Evolutionary conservation across 805 yeast species (phyloP).

Genomic region (Candida xyloterini): DNA sequence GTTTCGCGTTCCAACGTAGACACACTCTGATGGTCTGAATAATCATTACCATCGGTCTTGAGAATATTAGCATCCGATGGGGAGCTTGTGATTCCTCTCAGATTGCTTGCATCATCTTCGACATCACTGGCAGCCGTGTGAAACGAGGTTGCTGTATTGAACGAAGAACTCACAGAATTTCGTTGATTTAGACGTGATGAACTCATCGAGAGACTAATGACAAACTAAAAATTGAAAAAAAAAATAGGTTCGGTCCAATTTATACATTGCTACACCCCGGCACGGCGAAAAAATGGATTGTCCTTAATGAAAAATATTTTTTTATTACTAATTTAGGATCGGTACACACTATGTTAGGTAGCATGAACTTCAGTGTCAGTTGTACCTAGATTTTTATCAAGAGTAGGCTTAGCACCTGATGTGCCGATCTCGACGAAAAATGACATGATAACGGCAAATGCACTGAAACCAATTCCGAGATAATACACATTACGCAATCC

Average conservation of each 20-base stretch:
- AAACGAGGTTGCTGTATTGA: conserved; percentile 14
- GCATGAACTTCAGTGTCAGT: no score
- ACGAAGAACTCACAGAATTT: conserved; percentile 15
- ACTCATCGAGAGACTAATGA: no score
- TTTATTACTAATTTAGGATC: no score
- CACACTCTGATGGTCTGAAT: not conserved
- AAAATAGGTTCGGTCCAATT: not conserved
- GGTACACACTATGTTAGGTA: no score
- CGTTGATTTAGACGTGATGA: conserved; percentile 1
- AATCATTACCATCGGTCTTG: not conserved
- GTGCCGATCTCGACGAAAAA: conserved; percentile 34
- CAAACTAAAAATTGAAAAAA: not conserved
- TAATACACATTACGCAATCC: conserved; percentile 34
- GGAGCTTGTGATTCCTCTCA: not conserved
- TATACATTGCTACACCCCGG: no score
- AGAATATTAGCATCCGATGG: not conserved
- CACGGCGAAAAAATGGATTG: no score
- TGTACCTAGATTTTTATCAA: not conserved
- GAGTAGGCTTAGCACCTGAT: conserved; percentile 11
- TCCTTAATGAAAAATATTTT: no score
- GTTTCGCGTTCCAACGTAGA: conserved; percentile 12
- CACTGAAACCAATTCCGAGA: conserved; percentile 33
- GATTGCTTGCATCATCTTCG: not conserved
- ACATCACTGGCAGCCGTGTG: conserved; percentile 11
- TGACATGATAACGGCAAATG: conserved; percentile 26